These are phyloP conservation scores for Ceratocystis albifundus DNA, from an alignment of 2,329 filamentous ascomycete species.

Conservation along the genomic window DNA sequence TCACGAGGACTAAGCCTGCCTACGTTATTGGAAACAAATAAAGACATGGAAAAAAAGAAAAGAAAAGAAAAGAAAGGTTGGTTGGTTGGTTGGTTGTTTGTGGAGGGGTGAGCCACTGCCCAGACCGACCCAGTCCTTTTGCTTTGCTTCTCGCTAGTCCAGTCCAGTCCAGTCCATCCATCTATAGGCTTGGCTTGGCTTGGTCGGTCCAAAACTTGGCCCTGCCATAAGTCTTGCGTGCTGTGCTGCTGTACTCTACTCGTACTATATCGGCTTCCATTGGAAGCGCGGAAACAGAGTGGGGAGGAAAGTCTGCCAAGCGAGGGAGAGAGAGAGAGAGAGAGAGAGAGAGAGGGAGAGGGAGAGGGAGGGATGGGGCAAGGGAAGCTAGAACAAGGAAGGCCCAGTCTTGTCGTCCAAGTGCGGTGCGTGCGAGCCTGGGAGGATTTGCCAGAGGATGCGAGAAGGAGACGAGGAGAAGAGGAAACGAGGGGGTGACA, in stretches of 20 bases:
- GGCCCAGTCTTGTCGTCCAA: not conserved
- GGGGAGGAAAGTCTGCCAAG: not conserved
- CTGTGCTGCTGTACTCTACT: too few species aligned
- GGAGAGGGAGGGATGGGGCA: not conserved
- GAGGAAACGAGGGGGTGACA: not conserved
- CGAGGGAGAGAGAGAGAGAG: not conserved
- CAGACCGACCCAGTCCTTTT: not conserved
- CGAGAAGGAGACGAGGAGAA: not conserved
- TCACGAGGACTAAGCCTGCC: not conserved
- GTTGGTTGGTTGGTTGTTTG: not conserved
- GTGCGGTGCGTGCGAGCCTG: not conserved
- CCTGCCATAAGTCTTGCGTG: not conserved
- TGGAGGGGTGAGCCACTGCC: not conserved
- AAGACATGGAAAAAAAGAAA: not conserved
- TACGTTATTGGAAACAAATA: not conserved
- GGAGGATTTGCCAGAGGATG: not conserved
- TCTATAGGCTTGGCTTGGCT: not conserved
- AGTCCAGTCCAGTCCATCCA: not conserved
- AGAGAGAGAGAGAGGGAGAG: not conserved
- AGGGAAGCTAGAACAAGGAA: not conserved
- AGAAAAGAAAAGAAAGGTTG: not conserved
- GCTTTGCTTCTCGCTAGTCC: too few species aligned
- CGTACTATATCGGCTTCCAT: not conserved
- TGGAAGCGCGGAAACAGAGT: constrained; percentile 3
- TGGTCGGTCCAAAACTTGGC: not conserved